Evolutionary conservation across 331 rosid genomes (phyloP), one percentile per base, ranked within the genome.

Genomic region (Spiraea crenata): DNA sequence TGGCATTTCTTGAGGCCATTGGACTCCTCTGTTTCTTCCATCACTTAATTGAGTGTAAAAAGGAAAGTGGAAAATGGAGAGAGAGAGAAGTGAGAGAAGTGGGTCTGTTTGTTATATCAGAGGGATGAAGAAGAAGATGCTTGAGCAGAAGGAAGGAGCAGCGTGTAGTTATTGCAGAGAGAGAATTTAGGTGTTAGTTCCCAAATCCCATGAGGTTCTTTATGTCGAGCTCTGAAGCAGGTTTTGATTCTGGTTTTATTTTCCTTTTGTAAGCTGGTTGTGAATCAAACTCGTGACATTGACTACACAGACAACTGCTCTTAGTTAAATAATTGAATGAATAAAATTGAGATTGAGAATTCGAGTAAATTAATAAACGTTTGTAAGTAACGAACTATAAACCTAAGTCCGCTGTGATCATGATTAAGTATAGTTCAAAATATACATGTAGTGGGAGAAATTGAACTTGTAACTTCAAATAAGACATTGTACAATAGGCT

Each of bases 21-120:
- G 57, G 91, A 66, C 46, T 89, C 84, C 41, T 86, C 90, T 76
- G 93, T 65, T 75, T 80, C 88, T 73, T 89, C 99, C 97, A 93
- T 93, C 73, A 66, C 72, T 77, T 70, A 78, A 70, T 75, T 69
- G 71, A 72, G 73, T 75, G 75, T 37, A 65, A 67, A 63, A 70
- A 75, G 55, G 52, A 65, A 69, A 65, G 19, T 16, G 72, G 40
- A 45, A 49, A 7, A 57, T 58, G 38, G 42, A 59, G 11, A 44
- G 71, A 42, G 71, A 70, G 51, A 51, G 25, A 61, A 35, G 69
- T 71, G 37, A 25, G 31, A 25, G 1, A 25, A 25, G 2, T 25
- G 42, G 60, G 48, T 42, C 50, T 69, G 78, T 50, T 78, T 74
- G 63, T 58, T 66, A 39, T 76, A 50, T 40, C 66, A 57, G 77